phyloP scores from a whole-genome alignment of 2,329 filamentous ascomycete genomes.

The Sordariomycetes sp. region DNA sequence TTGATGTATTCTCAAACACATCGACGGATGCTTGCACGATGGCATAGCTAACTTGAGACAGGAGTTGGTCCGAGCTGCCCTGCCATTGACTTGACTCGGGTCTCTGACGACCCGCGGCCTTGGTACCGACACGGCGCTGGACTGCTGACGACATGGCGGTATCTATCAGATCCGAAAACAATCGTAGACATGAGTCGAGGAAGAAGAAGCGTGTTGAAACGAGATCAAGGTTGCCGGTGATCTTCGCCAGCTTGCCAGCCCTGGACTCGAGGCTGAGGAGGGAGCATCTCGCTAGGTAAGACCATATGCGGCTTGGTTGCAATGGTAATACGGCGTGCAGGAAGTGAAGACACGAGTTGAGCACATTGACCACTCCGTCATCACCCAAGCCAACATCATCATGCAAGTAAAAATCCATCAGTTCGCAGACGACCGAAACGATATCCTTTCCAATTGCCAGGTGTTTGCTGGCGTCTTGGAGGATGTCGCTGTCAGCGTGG shows the following conservation, averaged over 20 bases:
- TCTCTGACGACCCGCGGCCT: constrained; percentile 35
- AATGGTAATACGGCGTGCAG: constrained; percentile 62
- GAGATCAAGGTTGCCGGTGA: constrained; percentile 77
- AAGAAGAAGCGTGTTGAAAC: constrained; percentile 69
- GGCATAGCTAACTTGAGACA: constrained; percentile 61
- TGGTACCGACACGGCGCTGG: constrained; percentile 50
- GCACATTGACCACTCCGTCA: constrained; percentile 55
- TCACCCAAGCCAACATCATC: constrained; percentile 48
- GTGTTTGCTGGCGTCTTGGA: constrained; percentile 47
- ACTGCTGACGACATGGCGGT: constrained; percentile 65
- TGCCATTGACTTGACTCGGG: constrained; percentile 48
- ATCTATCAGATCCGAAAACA: constrained; percentile 69
- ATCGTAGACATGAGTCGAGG: constrained; percentile 59
- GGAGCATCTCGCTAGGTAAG: constrained; percentile 73
- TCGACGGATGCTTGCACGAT: constrained; percentile 72
- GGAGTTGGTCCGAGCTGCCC: constrained; percentile 68
- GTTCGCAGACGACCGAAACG: constrained; percentile 71
- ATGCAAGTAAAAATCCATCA: constrained; percentile 65
- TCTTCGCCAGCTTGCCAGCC: constrained; percentile 65
- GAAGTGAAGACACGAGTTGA: constrained; percentile 69
- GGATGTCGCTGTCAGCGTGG: constrained; percentile 28
- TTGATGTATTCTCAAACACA: constrained; percentile 74
- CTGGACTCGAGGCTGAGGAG: constrained; percentile 70
- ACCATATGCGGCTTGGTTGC: constrained; percentile 83
- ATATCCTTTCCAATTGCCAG: constrained; percentile 60